Evolutionary conservation across 2,329 filamentous ascomycete genomes (phyloP), one percentile per base, ranked within the genome.

Genomic region (Phialocephala sp.): DNA sequence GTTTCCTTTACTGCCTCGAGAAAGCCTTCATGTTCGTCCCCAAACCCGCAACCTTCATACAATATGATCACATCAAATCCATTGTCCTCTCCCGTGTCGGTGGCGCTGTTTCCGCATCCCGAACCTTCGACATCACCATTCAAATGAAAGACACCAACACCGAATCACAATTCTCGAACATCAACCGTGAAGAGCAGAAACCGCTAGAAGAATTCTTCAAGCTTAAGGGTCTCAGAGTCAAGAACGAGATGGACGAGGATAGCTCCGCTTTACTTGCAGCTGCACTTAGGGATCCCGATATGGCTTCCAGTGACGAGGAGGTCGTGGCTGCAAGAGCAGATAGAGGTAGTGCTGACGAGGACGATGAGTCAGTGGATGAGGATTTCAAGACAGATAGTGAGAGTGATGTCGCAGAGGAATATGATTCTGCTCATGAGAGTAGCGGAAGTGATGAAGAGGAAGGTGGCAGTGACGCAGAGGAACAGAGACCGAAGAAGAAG

Each of bases 1-100:
- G 96, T 67, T 94, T 97, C 76, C 83, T 99, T 59, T 99, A 97
- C 86, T 97, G 94, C 78, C 82, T 99, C 72, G 95, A 99, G 80
- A 97, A 97, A 81, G 94, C 94, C 8, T 97, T 99, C 79, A 96
- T 99, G 87, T 99, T 99, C 78, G 95, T 99, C 18, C 95, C 95
- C 37, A 99, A 99, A 82, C 95, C 95, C 1, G 94, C 95, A 18
- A 97, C 94, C 1, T 99, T 98, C 80, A 94, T 99, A 67, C 91
- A 92, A 67, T 96, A 97, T 80, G 95, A 99, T 75, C 92, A 97
- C 75, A 91, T 96, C 41, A 87, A 92, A 60, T 92, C 91, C 59
- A 91, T 99, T 70, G 97, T 93, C 41, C 97, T 99, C 84, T 97
- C 93, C 35, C 92, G 95, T 76, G 94, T 99, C 54, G 93, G 93